Evolutionary conservation across 345 rosid genomes (phyloP), one percentile per base, ranked within the genome.

Genomic region (Rhizophora mangle): DNA sequence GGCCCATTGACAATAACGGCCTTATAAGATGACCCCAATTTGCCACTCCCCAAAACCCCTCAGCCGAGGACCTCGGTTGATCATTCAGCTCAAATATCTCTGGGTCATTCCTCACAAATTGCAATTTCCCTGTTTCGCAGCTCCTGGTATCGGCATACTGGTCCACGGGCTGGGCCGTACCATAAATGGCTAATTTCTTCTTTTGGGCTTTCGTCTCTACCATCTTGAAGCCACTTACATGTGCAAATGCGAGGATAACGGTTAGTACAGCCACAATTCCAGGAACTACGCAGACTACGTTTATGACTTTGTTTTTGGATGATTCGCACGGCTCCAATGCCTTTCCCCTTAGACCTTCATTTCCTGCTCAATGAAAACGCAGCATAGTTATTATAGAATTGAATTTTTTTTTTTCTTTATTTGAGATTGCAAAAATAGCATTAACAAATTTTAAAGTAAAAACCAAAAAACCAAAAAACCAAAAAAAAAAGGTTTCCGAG

Each of bases 21-120:
- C 78, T 94, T 94, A 62, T 89, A 94, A 9, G 93, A 87, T 1
- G 98, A 87, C 56, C 98, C 96, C 0, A 91, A 87, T 46, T 78
- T 81, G 3, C 95, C 91, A 65, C 88, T 89, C 0, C 98, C 97
- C 70, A 94, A 63, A 21, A 85, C 84, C 80, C 84, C 80, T 91
- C 91, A 5, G 97, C 97, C 0, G 96, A 88, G 0, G 97, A 90
- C 64, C 91, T 82, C 3, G 91, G 95, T 68, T 91, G 76, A 66
- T 91, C 93, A n/a, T 82, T 91, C 63, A 91, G 76, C 56, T 88
- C 89, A 39, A 94, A 94, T 62, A 49, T 82, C 75, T 84, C 89
- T 68, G 78, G 63, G 32, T 82, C 87, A 43, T 79, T 69, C 58
- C 85, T 72, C 6, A 88, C 83, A 55, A 94, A 94, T 54, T 76